Conservation (phyloP, 1,284 basidiomycete species). For the Tilletia walkeri region DNA sequence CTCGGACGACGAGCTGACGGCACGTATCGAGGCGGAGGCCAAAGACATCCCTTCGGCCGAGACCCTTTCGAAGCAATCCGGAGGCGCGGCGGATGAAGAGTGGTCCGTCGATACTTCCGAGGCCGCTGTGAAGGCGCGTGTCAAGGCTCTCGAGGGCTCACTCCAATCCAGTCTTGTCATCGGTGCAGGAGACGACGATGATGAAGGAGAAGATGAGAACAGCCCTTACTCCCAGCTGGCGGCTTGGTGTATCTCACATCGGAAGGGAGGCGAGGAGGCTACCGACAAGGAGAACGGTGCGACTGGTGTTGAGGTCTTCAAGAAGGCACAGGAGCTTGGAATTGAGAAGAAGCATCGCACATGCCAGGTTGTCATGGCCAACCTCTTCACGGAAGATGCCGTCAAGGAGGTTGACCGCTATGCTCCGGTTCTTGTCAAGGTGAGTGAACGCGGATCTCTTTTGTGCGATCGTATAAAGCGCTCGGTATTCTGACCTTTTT, state of each 20-base stretch:
- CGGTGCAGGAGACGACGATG: constrained; percentile 70
- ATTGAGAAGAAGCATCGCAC: constrained; percentile 96
- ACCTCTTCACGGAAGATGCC: constrained; percentile 79
- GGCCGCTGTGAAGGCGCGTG: constrained; percentile 83
- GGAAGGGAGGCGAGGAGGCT: constrained; percentile 58
- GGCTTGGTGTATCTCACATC: constrained; percentile 80
- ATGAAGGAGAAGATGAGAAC: constrained; percentile 64
- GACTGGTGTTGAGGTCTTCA: constrained; percentile 70
- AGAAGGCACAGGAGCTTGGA: constrained; percentile 85
- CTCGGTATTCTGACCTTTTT: not conserved
- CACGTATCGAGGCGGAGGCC: constrained; percentile 62
- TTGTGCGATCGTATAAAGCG: not conserved
- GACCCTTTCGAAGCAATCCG: constrained; percentile 58
- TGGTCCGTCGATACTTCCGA: constrained; percentile 89
- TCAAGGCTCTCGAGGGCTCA: constrained; percentile 72
- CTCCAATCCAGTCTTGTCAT: constrained; percentile 63
- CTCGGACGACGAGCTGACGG: constrained; percentile 58
- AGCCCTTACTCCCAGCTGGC: constrained; percentile 78
- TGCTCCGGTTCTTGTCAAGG: constrained; percentile 76
- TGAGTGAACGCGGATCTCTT: constrained; percentile 54
- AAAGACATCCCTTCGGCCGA: constrained; percentile 59
- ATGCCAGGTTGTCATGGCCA: constrained; percentile 77
- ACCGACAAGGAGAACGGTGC: constrained; percentile 33
- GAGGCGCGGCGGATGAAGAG: constrained; percentile 64
- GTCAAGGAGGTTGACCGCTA: constrained; percentile 73